These are phyloP conservation scores for Parascedosporium putredinis DNA, from an alignment of 2,329 filamentous ascomycete species.

Conservation along the genomic window DNA sequence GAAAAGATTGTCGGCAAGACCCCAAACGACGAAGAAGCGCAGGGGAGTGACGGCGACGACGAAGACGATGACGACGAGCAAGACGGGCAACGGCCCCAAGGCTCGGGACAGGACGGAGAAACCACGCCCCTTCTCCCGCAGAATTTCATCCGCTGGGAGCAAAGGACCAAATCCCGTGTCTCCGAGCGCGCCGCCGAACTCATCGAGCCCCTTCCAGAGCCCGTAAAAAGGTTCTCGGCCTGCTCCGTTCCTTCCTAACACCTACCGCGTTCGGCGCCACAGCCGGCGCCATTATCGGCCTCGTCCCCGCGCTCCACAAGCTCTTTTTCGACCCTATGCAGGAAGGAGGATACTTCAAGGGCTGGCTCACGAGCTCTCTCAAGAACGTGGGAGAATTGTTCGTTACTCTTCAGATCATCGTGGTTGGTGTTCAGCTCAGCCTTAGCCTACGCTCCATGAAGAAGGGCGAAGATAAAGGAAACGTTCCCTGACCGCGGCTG, in stretches of 20 bases:
- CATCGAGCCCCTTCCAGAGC: background rate
- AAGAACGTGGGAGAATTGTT: constrained; percentile 55
- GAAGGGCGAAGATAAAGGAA: constrained; percentile 25
- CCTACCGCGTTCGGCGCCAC: constrained; percentile 51
- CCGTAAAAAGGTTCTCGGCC: constrained; percentile 20
- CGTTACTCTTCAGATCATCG: constrained; percentile 52
- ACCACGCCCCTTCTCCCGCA: background rate
- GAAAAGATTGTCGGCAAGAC: background rate
- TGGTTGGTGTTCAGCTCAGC: constrained; percentile 56
- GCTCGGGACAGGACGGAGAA: background rate
- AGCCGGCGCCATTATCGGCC: constrained; percentile 47
- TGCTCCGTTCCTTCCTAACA: constrained; percentile 43
- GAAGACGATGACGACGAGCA: background rate
- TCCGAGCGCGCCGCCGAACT: background rate
- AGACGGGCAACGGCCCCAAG: too few relatives aligned
- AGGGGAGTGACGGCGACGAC: background rate
- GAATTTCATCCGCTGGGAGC: background rate
- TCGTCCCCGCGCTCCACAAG: constrained; percentile 46
- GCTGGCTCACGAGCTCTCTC: constrained; percentile 53
- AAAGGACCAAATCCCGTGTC: background rate
- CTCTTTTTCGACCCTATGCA: constrained; percentile 49
- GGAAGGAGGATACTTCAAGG: constrained; percentile 53
- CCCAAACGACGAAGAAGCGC: background rate
- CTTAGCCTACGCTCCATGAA: constrained; percentile 28
- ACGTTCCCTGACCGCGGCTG: constrained; percentile 38